These are phyloP conservation scores for Colletotrichum salicis DNA, from an alignment of 2,329 filamentous ascomycete genomes.

Conservation along the genomic window DNA sequence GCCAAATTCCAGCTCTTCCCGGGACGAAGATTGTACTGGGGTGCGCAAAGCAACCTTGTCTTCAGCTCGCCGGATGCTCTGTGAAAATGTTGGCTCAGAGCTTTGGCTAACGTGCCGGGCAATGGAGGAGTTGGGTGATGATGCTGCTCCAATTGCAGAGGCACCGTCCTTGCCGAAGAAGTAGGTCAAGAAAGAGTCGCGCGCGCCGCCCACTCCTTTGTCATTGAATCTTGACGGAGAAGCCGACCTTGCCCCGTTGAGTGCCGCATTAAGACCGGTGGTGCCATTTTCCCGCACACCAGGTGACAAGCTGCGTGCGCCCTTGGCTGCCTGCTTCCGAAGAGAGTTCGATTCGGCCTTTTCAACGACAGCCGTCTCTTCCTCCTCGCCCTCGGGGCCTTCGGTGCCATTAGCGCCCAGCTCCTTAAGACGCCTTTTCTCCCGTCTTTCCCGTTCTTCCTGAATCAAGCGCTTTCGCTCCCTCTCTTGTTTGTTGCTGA, in stretches of 20 bases:
- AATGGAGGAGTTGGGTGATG: constrained; percentile 51
- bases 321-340: constrained; percentile 70
- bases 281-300: constrained; percentile 76
- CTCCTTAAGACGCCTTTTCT: constrained; percentile 85
- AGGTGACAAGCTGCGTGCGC: constrained; percentile 84
- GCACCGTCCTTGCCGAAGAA: constrained; percentile 96
- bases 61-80: constrained; percentile 81
- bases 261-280: constrained; percentile 68
- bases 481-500: constrained; percentile 92
- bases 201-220: constrained; percentile 70
- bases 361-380: constrained; percentile 58
- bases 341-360: constrained; percentile 58
- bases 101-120: constrained; percentile 80
- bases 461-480: constrained; percentile 83
- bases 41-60: constrained; percentile 66
- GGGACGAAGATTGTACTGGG: constrained; percentile 50
- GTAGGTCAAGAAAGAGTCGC: constrained; percentile 96
- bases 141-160: constrained; percentile 47
- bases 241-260: constrained; percentile 73
- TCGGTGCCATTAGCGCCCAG: constrained; percentile 82
- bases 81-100: constrained; percentile 82
- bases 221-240: constrained; percentile 72
- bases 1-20: constrained; percentile 54
- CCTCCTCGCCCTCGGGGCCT: constrained; percentile 74
- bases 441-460: constrained; percentile 87